Evolutionary conservation across 371 early-diverging fungal genomes (phyloP).

Genomic region (Actinomortierella ambigua): DNA sequence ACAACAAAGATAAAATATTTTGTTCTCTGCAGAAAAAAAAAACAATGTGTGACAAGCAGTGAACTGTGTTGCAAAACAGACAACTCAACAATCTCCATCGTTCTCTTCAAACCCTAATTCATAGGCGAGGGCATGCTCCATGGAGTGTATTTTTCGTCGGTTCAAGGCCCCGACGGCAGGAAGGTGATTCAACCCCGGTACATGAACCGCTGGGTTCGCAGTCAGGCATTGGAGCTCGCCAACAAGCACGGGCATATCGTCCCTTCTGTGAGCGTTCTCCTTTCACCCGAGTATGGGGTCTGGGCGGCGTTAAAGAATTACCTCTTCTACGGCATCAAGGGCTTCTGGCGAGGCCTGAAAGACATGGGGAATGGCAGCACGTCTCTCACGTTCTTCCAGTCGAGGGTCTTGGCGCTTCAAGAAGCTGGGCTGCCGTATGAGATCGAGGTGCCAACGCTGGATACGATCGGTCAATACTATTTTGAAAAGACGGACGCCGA

Average conservation of each 20-base stretch:
- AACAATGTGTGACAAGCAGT: no score
- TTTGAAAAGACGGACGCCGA: slow-evolving; percentile 26
- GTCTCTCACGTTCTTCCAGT: slow-evolving; percentile 13
- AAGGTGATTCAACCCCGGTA: slow-evolving; percentile 23
- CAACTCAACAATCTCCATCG: no score
- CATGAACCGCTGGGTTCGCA: slow-evolving; percentile 38
- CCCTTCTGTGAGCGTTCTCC: slow-evolving; percentile 15
- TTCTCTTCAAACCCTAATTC: no score
- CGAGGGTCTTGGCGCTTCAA: slow-evolving; percentile 27
- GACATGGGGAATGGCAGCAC: slow-evolving; percentile 23
- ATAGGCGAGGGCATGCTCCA: slow-evolving; percentile 28
- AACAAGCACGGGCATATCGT: slow-evolving; percentile 17
- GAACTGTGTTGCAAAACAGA: no score
- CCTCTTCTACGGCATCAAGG: slow-evolving; percentile 9
- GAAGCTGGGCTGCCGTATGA: slow-evolving; percentile 26
- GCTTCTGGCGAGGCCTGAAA: slow-evolving; percentile 3
- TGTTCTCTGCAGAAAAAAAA: no score
- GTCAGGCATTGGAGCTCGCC: slow-evolving; percentile 21
- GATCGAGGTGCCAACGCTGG: slow-evolving; percentile 21
- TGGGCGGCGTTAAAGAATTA: background rate
- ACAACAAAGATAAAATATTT: no score
- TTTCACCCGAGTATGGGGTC: slow-evolving; percentile 10
- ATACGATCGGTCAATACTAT: slow-evolving; percentile 35
- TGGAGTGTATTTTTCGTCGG: slow-evolving; percentile 35
- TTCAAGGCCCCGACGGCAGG: slow-evolving; percentile 2